Conservation (phyloP, 1,139 yeast genomes). For the Waltiozyma sp. region DNA sequence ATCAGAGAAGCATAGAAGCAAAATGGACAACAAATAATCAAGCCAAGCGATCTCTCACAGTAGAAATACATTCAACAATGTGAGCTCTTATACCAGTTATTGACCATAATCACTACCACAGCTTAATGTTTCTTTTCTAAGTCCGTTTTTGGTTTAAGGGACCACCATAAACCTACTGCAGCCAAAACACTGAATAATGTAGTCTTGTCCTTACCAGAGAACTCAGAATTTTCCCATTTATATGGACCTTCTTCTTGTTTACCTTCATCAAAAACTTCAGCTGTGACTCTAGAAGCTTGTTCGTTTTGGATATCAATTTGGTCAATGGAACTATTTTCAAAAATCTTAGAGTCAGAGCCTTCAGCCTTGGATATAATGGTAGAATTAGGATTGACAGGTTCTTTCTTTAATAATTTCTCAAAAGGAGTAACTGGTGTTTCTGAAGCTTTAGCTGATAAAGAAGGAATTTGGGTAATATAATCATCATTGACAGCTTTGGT, state of each 20-base stretch:
- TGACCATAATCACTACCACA: too few relatives aligned
- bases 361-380: conserved; percentile 16
- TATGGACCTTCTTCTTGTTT: conserved; percentile 9
- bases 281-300: conserved; percentile 2
- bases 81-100: not conserved
- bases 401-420: conserved; percentile 14
- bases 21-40: not conserved
- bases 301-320: conserved; percentile 8
- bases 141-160: conserved; percentile 8
- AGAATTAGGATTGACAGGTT: conserved; percentile 16
- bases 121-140: not conserved
- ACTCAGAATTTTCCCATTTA: conserved; percentile 12
- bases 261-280: conserved; percentile 5
- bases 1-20: too few relatives aligned
- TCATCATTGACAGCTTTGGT: conserved; percentile 29
- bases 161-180: conserved; percentile 16
- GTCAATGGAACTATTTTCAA: conserved; percentile 11
- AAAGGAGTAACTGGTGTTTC: conserved; percentile 31
- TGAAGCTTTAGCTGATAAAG: conserved; percentile 40
- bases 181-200: conserved; percentile 12
- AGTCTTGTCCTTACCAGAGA: conserved; percentile 11
- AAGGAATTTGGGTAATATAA: conserved; percentile 43
- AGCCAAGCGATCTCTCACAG: too few relatives aligned
- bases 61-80: too few relatives aligned
- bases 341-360: conserved; percentile 14